Evolutionary conservation across 1,139 yeast genomes (phyloP), one percentile per base, ranked within the genome.

Genomic region (Hyphopichia wangnamkhiaoensis): DNA sequence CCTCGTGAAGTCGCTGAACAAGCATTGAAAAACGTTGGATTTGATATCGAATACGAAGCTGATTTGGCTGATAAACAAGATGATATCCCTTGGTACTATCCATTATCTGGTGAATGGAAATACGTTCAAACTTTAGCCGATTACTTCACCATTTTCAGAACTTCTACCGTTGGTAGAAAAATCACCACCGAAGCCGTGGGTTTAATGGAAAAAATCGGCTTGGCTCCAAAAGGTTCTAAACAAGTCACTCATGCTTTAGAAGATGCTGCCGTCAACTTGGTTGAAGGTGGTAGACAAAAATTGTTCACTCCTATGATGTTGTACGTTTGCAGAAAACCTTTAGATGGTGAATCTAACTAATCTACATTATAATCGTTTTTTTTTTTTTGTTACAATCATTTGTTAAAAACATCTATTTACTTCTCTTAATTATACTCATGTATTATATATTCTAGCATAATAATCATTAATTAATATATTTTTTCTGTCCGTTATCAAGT

Each of bases 221-320:
- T 93, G 45, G 98, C 97, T 37, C 98, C 98, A 61, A 81, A 85
- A 66, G 98, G 96, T 44, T 87, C 98, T 36, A 79, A 76, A 62
- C 84, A 88, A 71, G 98, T 93, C 48, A 89, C 98, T 32, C 75
- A 71, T 48, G 97, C 98, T 28, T 79, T 93, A 53, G 98, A 93
- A 71, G 95, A 91, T 60, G 98, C 98, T 47, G 98, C 98, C 43
- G 82, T 91, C 47, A 91, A 91, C 65, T 80, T 93, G 60, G 97
- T 91, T 44, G 88, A 81, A 44, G 98, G 98, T 67, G 98, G 96
- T 64, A 77, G 76, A 65, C 78, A 84, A 64, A 84, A 85, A 58
- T 75, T 91, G 53, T 91, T 91, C 70, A 90, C 97, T 35, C 98
- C 98, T 59, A 91, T 91, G 98, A 85, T 88, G 93, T 76, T 91